Base-by-base conservation (phyloP, 768 basidiomycete genomes). In the Leccinum longicurvipes region DNA sequence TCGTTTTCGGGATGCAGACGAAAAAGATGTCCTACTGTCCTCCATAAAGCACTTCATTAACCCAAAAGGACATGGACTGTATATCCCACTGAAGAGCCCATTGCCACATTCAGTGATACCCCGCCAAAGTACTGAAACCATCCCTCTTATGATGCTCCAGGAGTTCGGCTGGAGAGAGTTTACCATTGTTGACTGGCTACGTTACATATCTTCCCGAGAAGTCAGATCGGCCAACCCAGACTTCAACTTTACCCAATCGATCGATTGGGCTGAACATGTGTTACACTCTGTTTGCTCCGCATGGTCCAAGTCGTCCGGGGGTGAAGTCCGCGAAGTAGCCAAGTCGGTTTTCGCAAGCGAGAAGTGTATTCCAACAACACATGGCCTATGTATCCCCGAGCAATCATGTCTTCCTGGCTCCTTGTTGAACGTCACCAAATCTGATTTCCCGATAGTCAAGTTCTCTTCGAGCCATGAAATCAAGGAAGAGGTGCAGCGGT, bases 321-420 rank as follows among this genome's bases (percentile, higher is more conserved):
- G 14, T 32, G 31, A 32, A 15, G 31, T 32, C 5, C 31, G 1
- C 14, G 14, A 10, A 69, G 17, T n/a, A 4, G 39, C 50, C 8
- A 51, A 14, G n/a, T 19, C 25, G n/a, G 8, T 51, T 28, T 21
- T 51, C 6, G 2, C 32, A 69, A 7, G 56, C 61, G 12, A 62
- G 79, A 6, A 64, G 1, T 82, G 81, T 61, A 71, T 87, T 4
- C 85, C 74, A 51, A 77, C 74, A n/a, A 69, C 50, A 11, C 3
- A 21, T 11, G 93, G 93, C 6, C 79, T 93, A 74, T 84, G 82
- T 61, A 65, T 68, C 31, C 90, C 94, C 0, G 69, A 72, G 5
- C 82, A 92, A 55, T 73, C 87, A 4, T 96, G 93, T 73, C 92
- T 96, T 66, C 73, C 86, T 10, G 89, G 82, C 60, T 88, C 87